phyloP scores from a whole-genome alignment of 2,329 filamentous ascomycete species.

The Hypoxylon sp. region DNA sequence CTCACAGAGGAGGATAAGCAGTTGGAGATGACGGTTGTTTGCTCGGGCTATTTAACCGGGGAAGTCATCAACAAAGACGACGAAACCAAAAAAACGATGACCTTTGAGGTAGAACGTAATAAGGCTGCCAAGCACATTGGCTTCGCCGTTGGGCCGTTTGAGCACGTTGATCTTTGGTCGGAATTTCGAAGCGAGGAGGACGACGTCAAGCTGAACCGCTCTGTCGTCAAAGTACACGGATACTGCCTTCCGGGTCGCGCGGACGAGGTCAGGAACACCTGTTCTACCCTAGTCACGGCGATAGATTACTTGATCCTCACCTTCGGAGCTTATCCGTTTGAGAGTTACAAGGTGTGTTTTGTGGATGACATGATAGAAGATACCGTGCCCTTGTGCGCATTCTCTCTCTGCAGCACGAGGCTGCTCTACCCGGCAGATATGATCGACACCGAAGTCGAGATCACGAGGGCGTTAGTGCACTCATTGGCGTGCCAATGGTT shows the following conservation, averaged over 20 bases:
- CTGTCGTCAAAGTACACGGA: slow-evolving; percentile 87
- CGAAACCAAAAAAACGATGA: slow-evolving; percentile 85
- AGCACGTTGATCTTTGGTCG: slow-evolving; percentile 86
- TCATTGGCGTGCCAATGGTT: slow-evolving; percentile 93
- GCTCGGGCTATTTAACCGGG: slow-evolving; percentile 88
- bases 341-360: slow-evolving; percentile 93
- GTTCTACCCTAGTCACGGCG: slow-evolving; percentile 83
- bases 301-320: slow-evolving; percentile 92
- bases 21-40: slow-evolving; percentile 89
- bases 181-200: slow-evolving; percentile 91
- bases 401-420: slow-evolving; percentile 88
- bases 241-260: slow-evolving; percentile 89
- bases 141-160: slow-evolving; percentile 94
- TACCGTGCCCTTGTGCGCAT: slow-evolving; percentile 79
- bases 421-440: slow-evolving; percentile 87
- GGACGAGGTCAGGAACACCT: slow-evolving; percentile 87
- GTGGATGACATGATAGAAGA: slow-evolving; percentile 88
- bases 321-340: slow-evolving; percentile 91
- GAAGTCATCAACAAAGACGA: slow-evolving; percentile 83
- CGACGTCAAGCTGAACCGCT: slow-evolving; percentile 88
- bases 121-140: slow-evolving; percentile 90
- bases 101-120: slow-evolving; percentile 80
- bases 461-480: slow-evolving; percentile 83
- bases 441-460: slow-evolving; percentile 85
- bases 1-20: slow-evolving; percentile 84